phyloP scores from a whole-genome alignment of 768 basidiomycete species.

The Kwoniella dendrophila region DNA sequence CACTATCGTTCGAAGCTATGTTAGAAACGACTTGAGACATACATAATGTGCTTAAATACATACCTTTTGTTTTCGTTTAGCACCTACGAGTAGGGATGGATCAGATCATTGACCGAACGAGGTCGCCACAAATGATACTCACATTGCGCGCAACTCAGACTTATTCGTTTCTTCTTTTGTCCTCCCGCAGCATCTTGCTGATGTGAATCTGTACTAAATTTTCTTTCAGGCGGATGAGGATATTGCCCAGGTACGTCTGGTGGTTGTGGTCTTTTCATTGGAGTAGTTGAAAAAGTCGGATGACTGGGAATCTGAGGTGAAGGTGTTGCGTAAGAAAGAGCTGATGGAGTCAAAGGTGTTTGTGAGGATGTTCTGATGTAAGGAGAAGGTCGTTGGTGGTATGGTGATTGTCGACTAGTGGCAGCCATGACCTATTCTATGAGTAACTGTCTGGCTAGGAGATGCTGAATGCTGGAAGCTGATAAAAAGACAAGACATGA shows the following conservation, averaged over 20 bases:
- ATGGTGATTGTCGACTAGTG: slow-evolving; percentile 17
- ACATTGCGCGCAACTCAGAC: slow-evolving; percentile 52
- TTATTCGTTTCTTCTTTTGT: slow-evolving; percentile 50
- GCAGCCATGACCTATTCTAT: slow-evolving; percentile 13
- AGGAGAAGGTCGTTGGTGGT: slow-evolving; percentile 15
- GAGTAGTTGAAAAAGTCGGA: slow-evolving; percentile 6
- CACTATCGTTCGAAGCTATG: slow-evolving; percentile 39
- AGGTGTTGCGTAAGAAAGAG: slow-evolving; percentile 20
- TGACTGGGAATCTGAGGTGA: slow-evolving; percentile 15
- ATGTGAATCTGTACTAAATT: slow-evolving; percentile 28
- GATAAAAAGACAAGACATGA: neutral
- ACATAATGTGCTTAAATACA: neutral
- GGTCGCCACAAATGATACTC: no score
- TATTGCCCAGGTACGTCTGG: slow-evolving; percentile 11
- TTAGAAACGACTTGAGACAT: neutral
- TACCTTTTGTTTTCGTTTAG: slow-evolving; percentile 52
- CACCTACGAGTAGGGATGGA: slow-evolving; percentile 31
- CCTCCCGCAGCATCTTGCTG: slow-evolving; percentile 2
- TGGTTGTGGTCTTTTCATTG: slow-evolving; percentile 24
- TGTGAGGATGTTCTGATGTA: slow-evolving; percentile 19
- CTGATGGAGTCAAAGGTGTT: slow-evolving; percentile 18
- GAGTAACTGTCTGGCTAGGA: no score
- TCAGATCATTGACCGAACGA: no score
- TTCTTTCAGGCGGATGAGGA: slow-evolving; percentile 26
- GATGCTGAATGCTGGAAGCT: neutral